phyloP scores from a whole-genome alignment of 2,329 filamentous ascomycete genomes.

The Stromatinia cepivora region DNA sequence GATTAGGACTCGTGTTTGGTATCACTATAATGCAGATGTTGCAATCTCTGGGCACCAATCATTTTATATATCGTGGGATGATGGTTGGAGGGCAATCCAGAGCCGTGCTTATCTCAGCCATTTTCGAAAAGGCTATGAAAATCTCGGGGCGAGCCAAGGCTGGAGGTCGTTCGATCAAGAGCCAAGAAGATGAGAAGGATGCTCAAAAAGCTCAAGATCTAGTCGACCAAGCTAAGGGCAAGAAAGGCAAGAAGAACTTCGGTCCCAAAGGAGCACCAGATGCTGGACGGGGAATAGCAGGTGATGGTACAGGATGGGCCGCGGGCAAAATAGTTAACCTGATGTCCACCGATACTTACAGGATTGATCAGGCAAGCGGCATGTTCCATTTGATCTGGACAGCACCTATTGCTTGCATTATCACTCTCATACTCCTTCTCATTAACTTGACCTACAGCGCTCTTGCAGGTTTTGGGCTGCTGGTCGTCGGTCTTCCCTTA shows the following conservation, averaged over 20 bases:
- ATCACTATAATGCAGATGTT: conserved; percentile 82
- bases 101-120: conserved; percentile 77
- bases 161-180: conserved; percentile 60
- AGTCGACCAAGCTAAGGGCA: conserved; percentile 46
- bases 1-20: conserved; percentile 80
- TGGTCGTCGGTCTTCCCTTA: conserved; percentile 75
- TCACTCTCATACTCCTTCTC: conserved; percentile 77
- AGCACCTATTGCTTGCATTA: conserved; percentile 71
- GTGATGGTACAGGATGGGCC: conserved; percentile 80
- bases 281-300: conserved; percentile 52
- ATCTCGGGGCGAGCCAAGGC: conserved; percentile 86
- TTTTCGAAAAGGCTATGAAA: conserved; percentile 91
- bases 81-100: conserved; percentile 82
- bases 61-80: conserved; percentile 93
- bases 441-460: conserved; percentile 90
- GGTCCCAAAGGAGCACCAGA: conserved; percentile 45
- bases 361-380: conserved; percentile 82
- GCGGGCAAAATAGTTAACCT: conserved; percentile 59
- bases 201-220: conserved; percentile 47
- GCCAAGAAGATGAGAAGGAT: conserved; percentile 31
- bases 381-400: conserved; percentile 94
- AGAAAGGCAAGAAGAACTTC: conserved; percentile 46
- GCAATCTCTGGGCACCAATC: conserved; percentile 79
- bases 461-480: conserved; percentile 79
- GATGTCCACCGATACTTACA: conserved; percentile 95